Conservation (phyloP, 2,329 filamentous ascomycete species). For the Rhynchosporium graminicola region DNA sequence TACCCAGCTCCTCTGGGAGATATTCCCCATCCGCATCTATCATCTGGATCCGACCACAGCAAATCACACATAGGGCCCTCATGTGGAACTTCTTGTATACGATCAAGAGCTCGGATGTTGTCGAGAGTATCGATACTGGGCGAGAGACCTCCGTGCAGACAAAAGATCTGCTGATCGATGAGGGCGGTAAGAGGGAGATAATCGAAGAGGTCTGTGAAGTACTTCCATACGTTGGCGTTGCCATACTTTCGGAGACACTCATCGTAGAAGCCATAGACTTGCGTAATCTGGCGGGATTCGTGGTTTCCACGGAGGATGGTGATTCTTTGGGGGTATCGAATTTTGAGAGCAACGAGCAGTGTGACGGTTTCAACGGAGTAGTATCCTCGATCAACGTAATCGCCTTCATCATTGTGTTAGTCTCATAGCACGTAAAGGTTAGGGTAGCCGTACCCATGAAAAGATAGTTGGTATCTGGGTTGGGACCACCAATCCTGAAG, state of each 20-base stretch:
- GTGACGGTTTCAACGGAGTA: constrained; percentile 99
- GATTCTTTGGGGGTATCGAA: constrained; percentile 95
- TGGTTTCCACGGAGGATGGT: constrained; percentile 98
- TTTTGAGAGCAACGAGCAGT: constrained; percentile 93
- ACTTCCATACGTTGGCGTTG: constrained; percentile 99
- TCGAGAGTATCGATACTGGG: constrained; percentile 95
- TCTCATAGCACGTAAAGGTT: constrained; percentile 2
- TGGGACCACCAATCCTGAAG: constrained; percentile 97
- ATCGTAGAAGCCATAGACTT: constrained; percentile 99
- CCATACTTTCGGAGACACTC: constrained; percentile 98
- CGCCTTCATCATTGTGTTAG: constrained; percentile 57
- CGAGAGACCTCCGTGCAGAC: constrained; percentile 92
- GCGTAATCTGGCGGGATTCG: constrained; percentile 97
- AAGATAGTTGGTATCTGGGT: constrained; percentile 98
- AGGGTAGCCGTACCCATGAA: constrained; percentile 86
- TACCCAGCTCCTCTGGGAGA: constrained; percentile 92
- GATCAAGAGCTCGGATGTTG: constrained; percentile 91
- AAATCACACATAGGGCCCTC: constrained; percentile 98
- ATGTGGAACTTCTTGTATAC: constrained; percentile 97
- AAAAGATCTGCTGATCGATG: constrained; percentile 99
- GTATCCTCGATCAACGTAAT: constrained; percentile 98
- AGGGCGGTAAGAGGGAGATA: constrained; percentile 95
- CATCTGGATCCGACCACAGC: constrained; percentile 97
- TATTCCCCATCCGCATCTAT: constrained; percentile 94
- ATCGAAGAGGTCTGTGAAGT: constrained; percentile 98